These are phyloP conservation scores for Monilinia laxa DNA, from an alignment of 2,329 filamentous ascomycete genomes.

Conservation along the genomic window DNA sequence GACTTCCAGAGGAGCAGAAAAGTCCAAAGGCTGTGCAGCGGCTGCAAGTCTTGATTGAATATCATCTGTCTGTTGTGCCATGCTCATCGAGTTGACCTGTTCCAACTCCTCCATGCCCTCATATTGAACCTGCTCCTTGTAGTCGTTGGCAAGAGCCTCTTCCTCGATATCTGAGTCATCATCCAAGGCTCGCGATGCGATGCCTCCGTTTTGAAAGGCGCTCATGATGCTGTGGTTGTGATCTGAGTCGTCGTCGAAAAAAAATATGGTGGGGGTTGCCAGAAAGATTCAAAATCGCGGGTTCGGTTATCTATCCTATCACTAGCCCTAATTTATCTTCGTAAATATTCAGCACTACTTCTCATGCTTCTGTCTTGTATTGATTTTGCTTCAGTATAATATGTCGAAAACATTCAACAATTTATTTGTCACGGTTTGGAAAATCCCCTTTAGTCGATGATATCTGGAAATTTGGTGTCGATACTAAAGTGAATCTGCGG, in stretches of 20 bases:
- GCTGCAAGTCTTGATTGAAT: slow-evolving; percentile 89
- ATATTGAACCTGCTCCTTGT: slow-evolving; percentile 93
- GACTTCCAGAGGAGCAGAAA: slow-evolving; percentile 90
- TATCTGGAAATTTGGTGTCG: background rate
- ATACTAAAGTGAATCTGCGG: background rate
- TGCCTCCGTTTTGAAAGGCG: slow-evolving; percentile 60
- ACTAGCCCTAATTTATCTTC: slow-evolving; percentile 21
- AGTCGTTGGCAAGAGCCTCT: slow-evolving; percentile 92
- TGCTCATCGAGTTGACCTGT: slow-evolving; percentile 66
- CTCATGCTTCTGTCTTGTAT: background rate
- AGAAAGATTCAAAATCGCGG: slow-evolving; percentile 19
- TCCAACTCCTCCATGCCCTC: slow-evolving; percentile 83
- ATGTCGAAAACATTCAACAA: background rate
- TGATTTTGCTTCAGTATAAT: background rate
- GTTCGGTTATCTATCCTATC: slow-evolving; percentile 23
- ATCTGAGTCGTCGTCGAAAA: slow-evolving; percentile 21
- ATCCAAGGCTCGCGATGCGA: slow-evolving; percentile 60
- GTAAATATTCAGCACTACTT: slow-evolving; percentile 8
- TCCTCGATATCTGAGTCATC: slow-evolving; percentile 95
- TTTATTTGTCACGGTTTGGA: background rate
- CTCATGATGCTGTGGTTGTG: slow-evolving; percentile 49
- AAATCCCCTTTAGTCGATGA: background rate
- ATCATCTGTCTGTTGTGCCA: slow-evolving; percentile 78
- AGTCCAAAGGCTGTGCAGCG: slow-evolving; percentile 92
- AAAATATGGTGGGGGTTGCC: slow-evolving; percentile 10